Evolutionary conservation across 2,329 filamentous ascomycete species (phyloP).

Genomic region (Cryoendolithus antarcticus): DNA sequence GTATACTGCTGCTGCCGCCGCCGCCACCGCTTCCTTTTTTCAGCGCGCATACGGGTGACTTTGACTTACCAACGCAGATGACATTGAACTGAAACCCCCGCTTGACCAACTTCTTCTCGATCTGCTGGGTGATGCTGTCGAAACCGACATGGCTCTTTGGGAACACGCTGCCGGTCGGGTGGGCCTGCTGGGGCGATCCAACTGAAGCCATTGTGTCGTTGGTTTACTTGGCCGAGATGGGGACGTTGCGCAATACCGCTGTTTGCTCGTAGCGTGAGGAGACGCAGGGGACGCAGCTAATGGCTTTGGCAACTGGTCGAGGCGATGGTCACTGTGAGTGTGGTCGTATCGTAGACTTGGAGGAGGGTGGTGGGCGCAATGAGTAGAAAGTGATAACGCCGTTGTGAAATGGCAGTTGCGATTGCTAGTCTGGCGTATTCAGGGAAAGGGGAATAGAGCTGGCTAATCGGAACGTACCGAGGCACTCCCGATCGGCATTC

Average conservation of each 20-base stretch:
- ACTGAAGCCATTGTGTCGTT: slow-evolving; percentile 4
- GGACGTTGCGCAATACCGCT: slow-evolving; percentile 2
- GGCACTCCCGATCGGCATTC: no score
- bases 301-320: neutral
- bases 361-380: slow-evolving; percentile 3
- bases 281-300: slow-evolving; percentile 1
- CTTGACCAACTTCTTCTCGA: slow-evolving; percentile 98
- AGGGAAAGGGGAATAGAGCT: no score
- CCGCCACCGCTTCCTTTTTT: neutral
- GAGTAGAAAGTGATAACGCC: slow-evolving; percentile 3
- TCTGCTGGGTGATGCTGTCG: slow-evolving; percentile 98
- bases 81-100: slow-evolving; percentile 99
- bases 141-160: slow-evolving; percentile 99
- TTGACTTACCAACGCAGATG: slow-evolving; percentile 86
- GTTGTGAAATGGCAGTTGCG: neutral
- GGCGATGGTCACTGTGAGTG: slow-evolving; percentile 3
- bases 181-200: slow-evolving; percentile 18
- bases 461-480: no score
- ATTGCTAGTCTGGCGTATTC: no score
- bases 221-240: neutral
- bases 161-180: slow-evolving; percentile 54
- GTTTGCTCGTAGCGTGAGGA: slow-evolving; percentile 1
- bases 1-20: neutral
- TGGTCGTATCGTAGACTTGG: slow-evolving; percentile 4
- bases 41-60: neutral